Evolutionary conservation across 805 yeast species (phyloP), one percentile per base, ranked within the genome.

Genomic region (Candida loeiensis): DNA sequence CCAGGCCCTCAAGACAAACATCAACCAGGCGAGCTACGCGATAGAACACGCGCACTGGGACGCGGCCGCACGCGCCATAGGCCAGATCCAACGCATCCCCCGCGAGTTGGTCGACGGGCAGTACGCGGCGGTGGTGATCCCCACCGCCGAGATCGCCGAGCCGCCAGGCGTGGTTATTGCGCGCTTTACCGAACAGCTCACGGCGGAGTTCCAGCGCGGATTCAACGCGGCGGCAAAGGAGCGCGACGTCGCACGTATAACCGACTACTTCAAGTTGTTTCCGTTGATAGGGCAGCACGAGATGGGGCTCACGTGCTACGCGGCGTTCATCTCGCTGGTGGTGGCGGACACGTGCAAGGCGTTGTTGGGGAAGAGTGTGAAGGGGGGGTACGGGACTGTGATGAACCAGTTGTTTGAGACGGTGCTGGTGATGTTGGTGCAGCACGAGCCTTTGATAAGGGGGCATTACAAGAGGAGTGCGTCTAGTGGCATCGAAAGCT

Each of bases 61-160:
- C 20, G 57, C 76, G n/a, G 96, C 95, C 1, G 91, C 96, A 0
- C 66, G 66, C 39, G 75, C 88, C 13, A 82, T 89, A 4, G 48
- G 59, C 39, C 58, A 59, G 7, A 59, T 69, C 27, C 56, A 50
- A 17, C 54, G 63, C 41, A 62, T 91, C 27, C 86, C 95, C 0
- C 49, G 59, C 1, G 72, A 69, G 1, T 55, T 84, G 12, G 66
- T 73, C 17, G 47, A 61, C 12, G 90, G 95, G 14, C 68, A 76
- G 40, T 89, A 83, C 59, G 91, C 95, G 2, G 74, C 80, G 36
- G 79, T 73, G 33, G 85, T 85, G 52, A 91, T 91, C 13, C 99
- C 99, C 0, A 80, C 95, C 0, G 69, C 84, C 8, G 95, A 87
- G 41, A 71, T 89, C 12, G 95, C 96, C 0, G 95, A 87, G 37